These are phyloP conservation scores for Micractinium sp. DNA, from an alignment of 139 green algal species.

Conservation along the genomic window DNA sequence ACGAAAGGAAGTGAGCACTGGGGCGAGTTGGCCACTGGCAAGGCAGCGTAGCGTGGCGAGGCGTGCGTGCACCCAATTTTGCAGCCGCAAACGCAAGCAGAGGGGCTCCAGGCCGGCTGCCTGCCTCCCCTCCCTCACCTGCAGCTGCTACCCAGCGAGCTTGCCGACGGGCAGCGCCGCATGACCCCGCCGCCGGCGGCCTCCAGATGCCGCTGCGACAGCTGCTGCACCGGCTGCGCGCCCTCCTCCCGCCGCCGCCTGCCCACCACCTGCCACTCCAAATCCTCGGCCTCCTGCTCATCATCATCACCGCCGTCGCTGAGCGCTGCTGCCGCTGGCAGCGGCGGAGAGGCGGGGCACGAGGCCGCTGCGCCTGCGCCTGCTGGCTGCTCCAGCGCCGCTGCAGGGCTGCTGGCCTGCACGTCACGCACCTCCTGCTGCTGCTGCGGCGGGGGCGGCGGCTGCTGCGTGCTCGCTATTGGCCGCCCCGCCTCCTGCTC, in stretches of 20 bases:
- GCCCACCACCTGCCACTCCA: conserved; percentile 14
- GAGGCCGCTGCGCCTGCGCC: no score
- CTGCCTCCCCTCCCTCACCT: not conserved
- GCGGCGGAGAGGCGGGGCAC: not conserved
- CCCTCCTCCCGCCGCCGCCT: not conserved
- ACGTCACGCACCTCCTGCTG: not conserved
- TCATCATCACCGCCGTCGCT: not conserved
- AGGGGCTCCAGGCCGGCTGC: not conserved
- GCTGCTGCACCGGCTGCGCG: not conserved
- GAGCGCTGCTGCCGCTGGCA: not conserved
- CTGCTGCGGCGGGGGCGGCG: not conserved
- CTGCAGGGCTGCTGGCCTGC: no score
- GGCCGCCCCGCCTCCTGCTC: not conserved
- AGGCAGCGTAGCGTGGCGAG: not conserved
- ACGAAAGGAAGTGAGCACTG: not conserved
- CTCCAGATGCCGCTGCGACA: no score
- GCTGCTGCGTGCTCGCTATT: not conserved
- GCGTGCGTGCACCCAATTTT: no score
- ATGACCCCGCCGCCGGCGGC: not conserved
- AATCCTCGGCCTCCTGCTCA: not conserved
- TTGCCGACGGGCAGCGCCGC: conserved; percentile 9
- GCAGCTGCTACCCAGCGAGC: conserved; percentile 35
- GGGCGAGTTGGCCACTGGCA: not conserved
- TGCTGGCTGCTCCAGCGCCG: no score
- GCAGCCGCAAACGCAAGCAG: not conserved